phyloP scores from a whole-genome alignment of 192 early-diverging fungal species.

The Ambispora gerdemannii region DNA sequence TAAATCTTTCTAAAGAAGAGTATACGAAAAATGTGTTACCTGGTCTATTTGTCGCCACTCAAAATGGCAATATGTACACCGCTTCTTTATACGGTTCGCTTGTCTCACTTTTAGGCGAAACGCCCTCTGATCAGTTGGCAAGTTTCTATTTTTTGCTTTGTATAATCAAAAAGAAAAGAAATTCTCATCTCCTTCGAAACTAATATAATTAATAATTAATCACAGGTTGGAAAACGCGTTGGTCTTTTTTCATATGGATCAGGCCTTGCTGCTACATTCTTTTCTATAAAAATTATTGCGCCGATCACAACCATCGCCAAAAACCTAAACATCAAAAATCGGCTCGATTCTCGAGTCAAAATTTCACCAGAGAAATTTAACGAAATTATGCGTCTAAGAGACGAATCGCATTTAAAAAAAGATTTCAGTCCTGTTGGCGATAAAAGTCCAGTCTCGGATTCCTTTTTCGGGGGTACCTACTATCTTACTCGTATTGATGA shows the following conservation, averaged over 20 bases:
- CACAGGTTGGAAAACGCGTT: slow-evolving; percentile 75
- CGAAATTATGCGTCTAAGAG: slow-evolving; percentile 79
- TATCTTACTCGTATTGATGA: slow-evolving; percentile 87
- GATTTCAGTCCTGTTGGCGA: slow-evolving; percentile 76
- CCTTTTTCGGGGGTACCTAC: slow-evolving; percentile 75
- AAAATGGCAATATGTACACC: slow-evolving; percentile 94
- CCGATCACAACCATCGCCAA: slow-evolving; percentile 60
- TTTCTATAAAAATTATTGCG: slow-evolving; percentile 79
- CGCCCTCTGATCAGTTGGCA: slow-evolving; percentile 62
- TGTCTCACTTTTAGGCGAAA: slow-evolving; percentile 72
- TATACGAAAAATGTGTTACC: slow-evolving; percentile 78
- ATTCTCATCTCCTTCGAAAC: background rate
- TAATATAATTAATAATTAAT: background rate
- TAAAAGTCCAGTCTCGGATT: slow-evolving; percentile 53
- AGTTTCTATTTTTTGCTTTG: slow-evolving; percentile 14
- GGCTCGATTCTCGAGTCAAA: slow-evolving; percentile 72
- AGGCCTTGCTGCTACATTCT: slow-evolving; percentile 91
- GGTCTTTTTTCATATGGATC: slow-evolving; percentile 95
- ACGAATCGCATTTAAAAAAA: slow-evolving; percentile 78
- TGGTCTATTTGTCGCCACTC: slow-evolving; percentile 73
- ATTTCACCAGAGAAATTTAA: slow-evolving; percentile 76
- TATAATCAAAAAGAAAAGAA: background rate
- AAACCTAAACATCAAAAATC: slow-evolving; percentile 62
- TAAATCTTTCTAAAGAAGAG: slow-evolving; percentile 69
- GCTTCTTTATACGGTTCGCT: slow-evolving; percentile 65